A percentile compares a stretch with the other conserved stretches of the same genome.
phyloP scores from a whole-genome alignment of 2,329 filamentous ascomycete genomes.

The Malbranchea zuffiana region DNA sequence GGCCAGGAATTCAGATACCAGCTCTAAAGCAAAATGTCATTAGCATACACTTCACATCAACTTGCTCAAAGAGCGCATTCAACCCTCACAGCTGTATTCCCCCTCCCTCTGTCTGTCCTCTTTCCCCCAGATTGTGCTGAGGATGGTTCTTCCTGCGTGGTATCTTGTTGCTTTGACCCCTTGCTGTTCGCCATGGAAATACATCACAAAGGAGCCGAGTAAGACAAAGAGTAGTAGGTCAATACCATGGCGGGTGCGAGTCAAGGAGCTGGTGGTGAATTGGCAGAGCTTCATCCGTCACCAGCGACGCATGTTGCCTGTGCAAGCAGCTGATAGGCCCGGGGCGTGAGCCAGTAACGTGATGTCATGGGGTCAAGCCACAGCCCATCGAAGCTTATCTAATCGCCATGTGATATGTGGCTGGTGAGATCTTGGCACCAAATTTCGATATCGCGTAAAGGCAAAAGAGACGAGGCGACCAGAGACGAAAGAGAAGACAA shows the following conservation, averaged over 20 bases:
- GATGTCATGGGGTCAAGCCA: conserved; percentile 12
- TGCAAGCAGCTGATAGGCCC: conserved; percentile 1
- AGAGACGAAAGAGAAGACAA: no score
- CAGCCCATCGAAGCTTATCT: background rate
- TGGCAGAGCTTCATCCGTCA: conserved; percentile 1
- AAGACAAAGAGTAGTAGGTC: background rate
- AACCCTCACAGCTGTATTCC: conserved; percentile 22
- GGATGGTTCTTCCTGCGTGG: conserved; percentile 14
- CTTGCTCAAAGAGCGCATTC: no score
- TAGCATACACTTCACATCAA: no score
- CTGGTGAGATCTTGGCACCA: conserved; percentile 8
- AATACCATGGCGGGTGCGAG: background rate
- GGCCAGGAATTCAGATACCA: conserved; percentile 40
- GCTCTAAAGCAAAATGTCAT: conserved; percentile 19
- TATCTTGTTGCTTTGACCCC: conserved; percentile 31
- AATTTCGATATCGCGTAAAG: background rate
- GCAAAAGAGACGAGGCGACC: background rate
- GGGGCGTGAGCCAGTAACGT: conserved; percentile 9
- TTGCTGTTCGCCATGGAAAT: conserved; percentile 30
- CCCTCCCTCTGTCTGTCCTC: conserved; percentile 15
- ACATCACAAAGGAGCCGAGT: conserved; percentile 24
- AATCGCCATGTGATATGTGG: conserved; percentile 8
- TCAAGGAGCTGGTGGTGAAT: conserved; percentile 1
- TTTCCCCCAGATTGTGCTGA: background rate
- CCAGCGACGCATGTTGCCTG: background rate